A percentile compares a stretch with the other conserved stretches of the same genome.
These are phyloP conservation scores for Eragrostis nindensis DNA, from an alignment of 176 grass and related monocot genomes.

Conservation along the genomic window DNA sequence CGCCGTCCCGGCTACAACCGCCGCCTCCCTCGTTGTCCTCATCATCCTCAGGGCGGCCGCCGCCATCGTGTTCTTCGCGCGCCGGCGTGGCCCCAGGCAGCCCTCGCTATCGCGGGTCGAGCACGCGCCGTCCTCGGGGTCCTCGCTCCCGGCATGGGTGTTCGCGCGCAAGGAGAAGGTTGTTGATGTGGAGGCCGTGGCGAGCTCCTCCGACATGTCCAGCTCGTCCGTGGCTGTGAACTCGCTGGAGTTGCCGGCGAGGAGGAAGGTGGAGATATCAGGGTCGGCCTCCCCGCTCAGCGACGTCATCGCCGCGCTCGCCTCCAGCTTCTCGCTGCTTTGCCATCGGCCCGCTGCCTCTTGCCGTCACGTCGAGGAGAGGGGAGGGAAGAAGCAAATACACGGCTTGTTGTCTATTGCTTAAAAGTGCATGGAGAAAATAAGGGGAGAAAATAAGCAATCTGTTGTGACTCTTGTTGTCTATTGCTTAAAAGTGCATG, in stretches of 20 bases:
- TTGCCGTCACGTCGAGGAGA: no score
- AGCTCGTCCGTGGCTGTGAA: constrained; percentile 45
- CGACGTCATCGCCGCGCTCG: no score
- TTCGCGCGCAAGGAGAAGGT: constrained; percentile 52
- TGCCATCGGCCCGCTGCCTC: no score
- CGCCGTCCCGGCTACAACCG: constrained; percentile 18
- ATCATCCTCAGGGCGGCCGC: constrained; percentile 44
- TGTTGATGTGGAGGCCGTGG: constrained; percentile 2
- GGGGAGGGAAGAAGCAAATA: no score
- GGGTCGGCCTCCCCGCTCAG: no score
- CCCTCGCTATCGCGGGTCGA: constrained; percentile 49
- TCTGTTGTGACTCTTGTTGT: no score
- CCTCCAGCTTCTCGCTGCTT: no score
- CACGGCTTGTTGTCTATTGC: no score
- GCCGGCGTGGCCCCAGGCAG: constrained; percentile 26
- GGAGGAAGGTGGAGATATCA: constrained; percentile 28
- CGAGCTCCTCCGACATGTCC: constrained; percentile 40
- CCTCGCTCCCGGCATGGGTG: constrained; percentile 46
- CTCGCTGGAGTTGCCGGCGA: constrained; percentile 47
- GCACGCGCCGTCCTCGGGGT: constrained; percentile 52
- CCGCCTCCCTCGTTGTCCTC: constrained; percentile 30
- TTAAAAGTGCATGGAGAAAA: no score
- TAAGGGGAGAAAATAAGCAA: no score
- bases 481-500: no score
- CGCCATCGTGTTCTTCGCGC: constrained; percentile 26